These are phyloP conservation scores for Hypoxylon sp. DNA, from an alignment of 2,329 filamentous ascomycete species.

Conservation along the genomic window DNA sequence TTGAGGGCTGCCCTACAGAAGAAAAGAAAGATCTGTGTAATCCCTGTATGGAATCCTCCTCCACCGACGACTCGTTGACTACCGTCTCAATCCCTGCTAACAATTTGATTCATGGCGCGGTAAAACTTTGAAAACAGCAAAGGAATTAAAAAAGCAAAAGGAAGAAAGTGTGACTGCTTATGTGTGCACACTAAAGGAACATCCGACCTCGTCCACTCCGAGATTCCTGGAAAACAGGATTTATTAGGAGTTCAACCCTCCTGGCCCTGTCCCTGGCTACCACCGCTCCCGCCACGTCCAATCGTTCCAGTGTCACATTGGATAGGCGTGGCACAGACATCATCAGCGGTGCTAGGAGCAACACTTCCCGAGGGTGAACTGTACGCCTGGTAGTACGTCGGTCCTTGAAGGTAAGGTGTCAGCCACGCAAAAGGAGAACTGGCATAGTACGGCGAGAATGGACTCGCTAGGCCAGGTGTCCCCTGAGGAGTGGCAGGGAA, in stretches of 20 bases:
- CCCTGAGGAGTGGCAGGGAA: conserved; percentile 38
- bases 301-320: conserved; percentile 5
- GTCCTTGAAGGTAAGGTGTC: conserved; percentile 48
- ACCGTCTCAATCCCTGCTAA: conserved; percentile 5
- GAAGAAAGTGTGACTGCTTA: background rate
- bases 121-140: background rate
- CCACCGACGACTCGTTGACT: background rate
- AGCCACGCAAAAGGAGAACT: conserved; percentile 41
- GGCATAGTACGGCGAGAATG: conserved; percentile 35
- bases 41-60: background rate
- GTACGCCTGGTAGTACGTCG: conserved; percentile 33
- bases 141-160: no score
- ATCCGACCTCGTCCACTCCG: background rate
- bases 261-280: background rate
- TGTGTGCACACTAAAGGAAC: background rate
- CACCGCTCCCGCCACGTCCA: conserved; percentile 4
- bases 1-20: background rate
- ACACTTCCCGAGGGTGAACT: conserved; percentile 4
- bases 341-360: background rate
- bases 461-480: conserved; percentile 37
- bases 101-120: background rate
- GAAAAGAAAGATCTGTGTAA: background rate
- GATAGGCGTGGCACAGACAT: conserved; percentile 4
- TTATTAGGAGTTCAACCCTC: background rate
- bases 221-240: background rate